Evolutionary conservation across 441 rosid genomes (phyloP).

Genomic region (Populus hybrid): DNA sequence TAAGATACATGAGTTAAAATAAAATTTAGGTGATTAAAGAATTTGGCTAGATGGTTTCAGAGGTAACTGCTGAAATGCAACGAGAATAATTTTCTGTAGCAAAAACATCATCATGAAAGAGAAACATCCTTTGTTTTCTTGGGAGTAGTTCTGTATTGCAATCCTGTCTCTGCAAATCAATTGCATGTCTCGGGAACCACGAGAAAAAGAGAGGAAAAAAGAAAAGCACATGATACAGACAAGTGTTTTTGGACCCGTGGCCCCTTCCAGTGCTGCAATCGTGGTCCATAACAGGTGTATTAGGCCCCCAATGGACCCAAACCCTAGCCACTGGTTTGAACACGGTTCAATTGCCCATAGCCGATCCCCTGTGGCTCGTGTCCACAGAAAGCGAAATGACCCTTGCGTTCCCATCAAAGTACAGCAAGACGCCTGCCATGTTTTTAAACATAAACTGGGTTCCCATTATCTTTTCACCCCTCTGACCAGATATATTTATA

Average conservation of each 20-base stretch:
- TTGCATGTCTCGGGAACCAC: neutral
- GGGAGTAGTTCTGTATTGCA: neutral
- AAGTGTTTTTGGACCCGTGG: neutral
- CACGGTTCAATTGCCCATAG: neutral
- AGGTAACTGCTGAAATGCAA: neutral
- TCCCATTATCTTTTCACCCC: no score
- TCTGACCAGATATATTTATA: no score
- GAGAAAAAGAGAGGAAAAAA: neutral
- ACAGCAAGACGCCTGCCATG: neutral
- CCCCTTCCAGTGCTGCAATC: neutral
- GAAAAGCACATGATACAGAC: neutral
- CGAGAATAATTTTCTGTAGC: conserved; percentile 14
- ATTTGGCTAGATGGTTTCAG: neutral
- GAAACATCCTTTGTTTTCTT: conserved; percentile 14
- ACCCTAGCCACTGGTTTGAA: conserved; percentile 13
- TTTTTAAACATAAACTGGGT: no score
- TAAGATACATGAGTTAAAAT: no score
- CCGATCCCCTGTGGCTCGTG: neutral
- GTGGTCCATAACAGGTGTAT: neutral
- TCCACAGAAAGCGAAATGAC: neutral
- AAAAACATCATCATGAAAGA: neutral
- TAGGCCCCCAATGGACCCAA: conserved; percentile 4
- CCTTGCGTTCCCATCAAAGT: neutral
- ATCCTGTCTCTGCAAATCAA: neutral
- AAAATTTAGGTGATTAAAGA: no score